phyloP scores from a whole-genome alignment of 805 yeast species.

The Jamesozyma jinghongensis region DNA sequence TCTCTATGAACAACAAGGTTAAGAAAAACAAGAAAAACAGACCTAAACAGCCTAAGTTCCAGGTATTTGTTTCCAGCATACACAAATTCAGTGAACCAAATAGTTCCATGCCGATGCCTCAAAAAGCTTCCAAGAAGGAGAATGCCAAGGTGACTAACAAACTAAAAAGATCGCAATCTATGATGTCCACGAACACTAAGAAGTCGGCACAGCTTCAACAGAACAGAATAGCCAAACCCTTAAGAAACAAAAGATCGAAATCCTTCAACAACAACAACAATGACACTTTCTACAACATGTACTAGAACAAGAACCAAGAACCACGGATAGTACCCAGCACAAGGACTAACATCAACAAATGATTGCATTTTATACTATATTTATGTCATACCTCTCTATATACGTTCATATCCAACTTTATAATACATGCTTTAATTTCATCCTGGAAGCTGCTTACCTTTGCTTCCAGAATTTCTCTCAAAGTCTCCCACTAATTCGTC shows the following conservation, averaged over 20 bases:
- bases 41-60: constrained; percentile 28
- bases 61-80: constrained; percentile 29
- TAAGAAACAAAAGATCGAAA: not conserved
- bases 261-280: not conserved
- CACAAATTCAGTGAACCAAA: constrained; percentile 23
- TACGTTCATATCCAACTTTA: too few species aligned
- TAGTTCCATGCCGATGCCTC: constrained; percentile 1
- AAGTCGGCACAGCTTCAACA: not conserved
- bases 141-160: constrained; percentile 7
- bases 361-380: too few species aligned
- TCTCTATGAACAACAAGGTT: constrained; percentile 1
- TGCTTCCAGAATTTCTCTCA: too few species aligned
- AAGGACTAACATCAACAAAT: too few species aligned
- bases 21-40: constrained; percentile 14
- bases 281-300: constrained; percentile 1
- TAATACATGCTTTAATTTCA: too few species aligned
- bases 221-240: not conserved
- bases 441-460: too few species aligned
- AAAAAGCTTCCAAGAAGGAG: constrained; percentile 5
- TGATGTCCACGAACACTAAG: constrained; percentile 3
- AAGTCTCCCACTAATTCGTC: too few species aligned
- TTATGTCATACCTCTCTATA: too few species aligned
- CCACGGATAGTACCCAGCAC: too few species aligned
- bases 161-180: constrained; percentile 23
- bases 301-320: not conserved